phyloP scores from a whole-genome alignment of 2,329 filamentous ascomycete species.

The Botrytis pseudocinerea region DNA sequence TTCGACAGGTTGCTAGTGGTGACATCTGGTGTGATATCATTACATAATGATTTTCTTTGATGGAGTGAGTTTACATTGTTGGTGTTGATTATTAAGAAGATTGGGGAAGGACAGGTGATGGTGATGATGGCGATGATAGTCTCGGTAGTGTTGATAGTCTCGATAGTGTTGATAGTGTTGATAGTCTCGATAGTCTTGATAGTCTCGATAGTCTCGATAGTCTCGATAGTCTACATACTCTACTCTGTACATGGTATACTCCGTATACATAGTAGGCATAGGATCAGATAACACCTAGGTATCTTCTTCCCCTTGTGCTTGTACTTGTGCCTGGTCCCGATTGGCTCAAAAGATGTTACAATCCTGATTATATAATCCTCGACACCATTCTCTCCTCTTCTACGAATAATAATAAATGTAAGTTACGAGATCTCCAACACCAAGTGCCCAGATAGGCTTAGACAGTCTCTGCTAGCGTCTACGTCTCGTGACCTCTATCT shows the following conservation, averaged over 20 bases:
- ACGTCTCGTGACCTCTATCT: slow-evolving; percentile 1
- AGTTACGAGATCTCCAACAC: background rate
- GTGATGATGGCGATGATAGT: background rate
- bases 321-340: too few species aligned
- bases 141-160: too few species aligned
- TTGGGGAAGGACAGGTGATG: background rate
- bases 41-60: background rate
- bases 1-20: background rate
- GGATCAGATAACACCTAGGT: background rate
- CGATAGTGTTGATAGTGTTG: too few species aligned
- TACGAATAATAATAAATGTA: background rate
- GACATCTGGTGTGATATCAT: background rate
- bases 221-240: background rate
- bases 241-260: background rate
- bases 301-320: too few species aligned
- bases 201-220: too few species aligned
- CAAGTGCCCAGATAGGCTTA: background rate
- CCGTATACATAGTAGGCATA: background rate
- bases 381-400: too few species aligned
- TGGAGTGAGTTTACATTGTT: background rate
- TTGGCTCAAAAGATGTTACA: too few species aligned
- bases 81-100: background rate
- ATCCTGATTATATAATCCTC: too few species aligned
- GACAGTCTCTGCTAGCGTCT: background rate
- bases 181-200: too few species aligned